These are phyloP conservation scores for Juncus inflexus DNA, from an alignment of 176 grass and related monocot genomes.

Conservation along the genomic window DNA sequence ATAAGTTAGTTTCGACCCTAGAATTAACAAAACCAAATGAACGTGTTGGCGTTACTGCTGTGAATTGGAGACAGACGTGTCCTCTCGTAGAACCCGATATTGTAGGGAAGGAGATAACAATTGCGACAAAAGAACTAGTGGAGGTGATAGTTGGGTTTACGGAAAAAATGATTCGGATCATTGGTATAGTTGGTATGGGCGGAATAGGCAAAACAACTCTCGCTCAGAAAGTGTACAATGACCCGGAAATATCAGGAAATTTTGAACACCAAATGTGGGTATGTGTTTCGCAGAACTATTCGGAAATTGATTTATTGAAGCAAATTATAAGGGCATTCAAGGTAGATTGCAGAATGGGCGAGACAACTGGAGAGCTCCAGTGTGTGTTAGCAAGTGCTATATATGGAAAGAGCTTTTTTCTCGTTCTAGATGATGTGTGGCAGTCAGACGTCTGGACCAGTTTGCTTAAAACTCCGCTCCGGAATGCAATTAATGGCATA, in stretches of 20 bases:
- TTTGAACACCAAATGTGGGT: conserved; percentile 3
- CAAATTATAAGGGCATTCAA: neutral
- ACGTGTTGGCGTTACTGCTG: neutral
- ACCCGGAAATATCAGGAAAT: neutral
- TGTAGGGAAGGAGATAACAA: neutral
- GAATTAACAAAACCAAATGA: too few relatives aligned
- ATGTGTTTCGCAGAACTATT: conserved; percentile 11
- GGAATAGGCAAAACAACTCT: conserved; percentile 25
- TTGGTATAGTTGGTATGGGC: neutral
- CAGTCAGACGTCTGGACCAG: conserved; percentile 3
- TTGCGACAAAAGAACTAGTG: too few relatives aligned
- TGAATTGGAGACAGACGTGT: neutral
- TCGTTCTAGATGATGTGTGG: conserved; percentile 22
- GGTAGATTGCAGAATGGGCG: neutral
- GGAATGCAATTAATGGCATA: neutral
- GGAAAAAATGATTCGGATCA: too few relatives aligned
- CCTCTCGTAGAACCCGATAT: neutral
- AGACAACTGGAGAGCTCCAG: neutral
- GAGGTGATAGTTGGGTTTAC: too few relatives aligned
- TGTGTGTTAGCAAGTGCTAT: neutral
- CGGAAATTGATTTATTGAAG: neutral
- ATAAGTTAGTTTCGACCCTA: neutral
- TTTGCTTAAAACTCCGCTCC: neutral
- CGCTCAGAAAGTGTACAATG: neutral
- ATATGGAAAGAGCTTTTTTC: neutral